Conservation (phyloP, 192 early-diverging fungal species). For the Coemansia asiatica region DNA sequence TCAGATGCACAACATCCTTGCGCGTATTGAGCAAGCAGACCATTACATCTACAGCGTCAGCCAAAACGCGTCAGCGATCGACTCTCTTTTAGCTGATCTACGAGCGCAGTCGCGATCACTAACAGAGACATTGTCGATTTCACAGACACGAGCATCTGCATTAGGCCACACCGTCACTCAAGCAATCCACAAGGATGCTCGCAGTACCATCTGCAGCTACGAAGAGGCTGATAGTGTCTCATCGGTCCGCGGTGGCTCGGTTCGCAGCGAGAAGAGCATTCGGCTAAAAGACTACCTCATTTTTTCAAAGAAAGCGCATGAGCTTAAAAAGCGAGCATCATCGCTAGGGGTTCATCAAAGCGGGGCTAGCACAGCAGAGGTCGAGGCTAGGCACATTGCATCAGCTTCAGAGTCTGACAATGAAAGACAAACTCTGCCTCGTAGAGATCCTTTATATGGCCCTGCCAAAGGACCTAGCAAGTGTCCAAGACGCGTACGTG, state of each 20-base stretch:
- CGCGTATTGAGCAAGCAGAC: constrained; percentile 36
- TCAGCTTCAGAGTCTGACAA: constrained; percentile 12
- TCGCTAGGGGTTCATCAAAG: not conserved
- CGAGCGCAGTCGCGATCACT: constrained; percentile 28
- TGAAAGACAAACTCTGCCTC: not conserved
- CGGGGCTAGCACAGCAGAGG: not conserved
- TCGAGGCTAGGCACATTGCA: not conserved
- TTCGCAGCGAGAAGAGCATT: not conserved
- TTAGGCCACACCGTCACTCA: constrained; percentile 14
- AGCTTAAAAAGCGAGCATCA: not conserved
- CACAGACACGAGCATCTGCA: constrained; percentile 24
- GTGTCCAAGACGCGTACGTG: not conserved
- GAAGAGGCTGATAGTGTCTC: constrained; percentile 3
- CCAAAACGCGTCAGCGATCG: constrained; percentile 21
- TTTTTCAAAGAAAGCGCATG: not conserved
- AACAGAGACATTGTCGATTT: constrained; percentile 18
- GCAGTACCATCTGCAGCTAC: not conserved
- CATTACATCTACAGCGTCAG: constrained; percentile 22
- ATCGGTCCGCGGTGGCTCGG: not conserved
- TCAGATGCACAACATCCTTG: constrained; percentile 22
- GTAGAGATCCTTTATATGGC: no score
- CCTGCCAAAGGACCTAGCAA: not conserved
- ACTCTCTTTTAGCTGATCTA: constrained; percentile 25
- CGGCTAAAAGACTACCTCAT: not conserved
- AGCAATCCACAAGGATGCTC: constrained; percentile 1